Evolutionary conservation across 139 green algal genomes (phyloP).

Genomic region (Pseudopediastrum boryanum): DNA sequence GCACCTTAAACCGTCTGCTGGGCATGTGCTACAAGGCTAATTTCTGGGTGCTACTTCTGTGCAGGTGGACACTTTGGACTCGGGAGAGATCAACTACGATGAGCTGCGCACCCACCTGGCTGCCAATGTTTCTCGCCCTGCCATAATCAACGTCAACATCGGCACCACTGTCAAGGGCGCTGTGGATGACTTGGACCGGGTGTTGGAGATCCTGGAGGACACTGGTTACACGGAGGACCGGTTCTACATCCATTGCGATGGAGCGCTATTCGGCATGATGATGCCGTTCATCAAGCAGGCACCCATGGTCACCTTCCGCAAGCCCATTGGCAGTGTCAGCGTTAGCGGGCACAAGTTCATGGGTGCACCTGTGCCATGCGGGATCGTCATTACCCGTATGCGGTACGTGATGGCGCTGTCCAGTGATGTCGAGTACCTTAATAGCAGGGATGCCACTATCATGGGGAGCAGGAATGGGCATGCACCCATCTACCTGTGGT

Average conservation of each 20-base stretch:
- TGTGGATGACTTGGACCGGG: constrained; percentile 76
- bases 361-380: constrained; percentile 81
- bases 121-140: constrained; percentile 74
- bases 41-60: not conserved
- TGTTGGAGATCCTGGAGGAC: constrained; percentile 63
- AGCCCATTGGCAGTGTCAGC: constrained; percentile 93
- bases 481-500: constrained; percentile 97
- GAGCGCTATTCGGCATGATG: constrained; percentile 87
- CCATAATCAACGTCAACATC: constrained; percentile 99
- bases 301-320: constrained; percentile 95
- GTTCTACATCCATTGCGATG: constrained; percentile 99
- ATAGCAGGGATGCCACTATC: constrained; percentile 94
- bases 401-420: constrained; percentile 66
- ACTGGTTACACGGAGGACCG: constrained; percentile 85
- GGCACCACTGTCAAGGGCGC: constrained; percentile 93
- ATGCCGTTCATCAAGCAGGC: constrained; percentile 91
- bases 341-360: constrained; percentile 98
- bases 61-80: constrained; percentile 64
- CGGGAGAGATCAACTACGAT: constrained; percentile 95
- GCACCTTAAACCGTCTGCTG: not conserved
- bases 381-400: constrained; percentile 70
- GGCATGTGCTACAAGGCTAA: not conserved
- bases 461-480: constrained; percentile 97
- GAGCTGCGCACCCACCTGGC: constrained; percentile 67
- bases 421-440: constrained; percentile 94